Evolutionary conservation across 495 filamentous ascomycete genomes (phyloP).

Genomic region (Hypoxylon crocopeplum): DNA sequence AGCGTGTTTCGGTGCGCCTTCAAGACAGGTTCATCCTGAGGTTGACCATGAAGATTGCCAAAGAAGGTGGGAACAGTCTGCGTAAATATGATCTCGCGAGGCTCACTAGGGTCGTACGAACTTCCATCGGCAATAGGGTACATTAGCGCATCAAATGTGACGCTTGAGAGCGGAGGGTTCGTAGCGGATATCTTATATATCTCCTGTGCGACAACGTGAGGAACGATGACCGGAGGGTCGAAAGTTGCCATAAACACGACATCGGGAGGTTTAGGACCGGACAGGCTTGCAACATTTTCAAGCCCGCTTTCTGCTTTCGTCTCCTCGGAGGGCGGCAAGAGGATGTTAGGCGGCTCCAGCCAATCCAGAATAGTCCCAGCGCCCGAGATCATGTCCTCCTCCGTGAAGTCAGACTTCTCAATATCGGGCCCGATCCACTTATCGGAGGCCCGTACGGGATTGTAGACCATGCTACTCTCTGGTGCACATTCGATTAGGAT

Average conservation of each 20-base stretch:
- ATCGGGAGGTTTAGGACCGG: conserved; percentile 65
- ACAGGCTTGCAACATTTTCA: conserved; percentile 44
- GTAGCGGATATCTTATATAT: conserved; percentile 71
- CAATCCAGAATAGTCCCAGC: conserved; percentile 65
- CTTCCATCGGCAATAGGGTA: conserved; percentile 55
- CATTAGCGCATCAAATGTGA: conserved; percentile 72
- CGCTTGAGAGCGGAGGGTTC: conserved; percentile 56
- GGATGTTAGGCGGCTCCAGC: conserved; percentile 62
- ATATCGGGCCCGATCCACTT: conserved; percentile 70
- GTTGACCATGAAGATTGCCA: conserved; percentile 31
- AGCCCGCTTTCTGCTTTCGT: conserved; percentile 42
- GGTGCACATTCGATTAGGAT: conserved; percentile 68
- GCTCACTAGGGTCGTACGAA: conserved; percentile 48
- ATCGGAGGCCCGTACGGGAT: conserved; percentile 66
- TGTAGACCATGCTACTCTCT: conserved; percentile 57
- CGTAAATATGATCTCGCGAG: conserved; percentile 45
- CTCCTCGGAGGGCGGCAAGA: conserved; percentile 52
- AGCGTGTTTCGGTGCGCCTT: conserved; percentile 72
- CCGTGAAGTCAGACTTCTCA: conserved; percentile 54
- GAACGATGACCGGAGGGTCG: conserved; percentile 81
- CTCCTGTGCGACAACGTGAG: conserved; percentile 68
- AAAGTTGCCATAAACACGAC: conserved; percentile 84
- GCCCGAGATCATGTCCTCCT: conserved; percentile 50
- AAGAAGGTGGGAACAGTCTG: conserved; percentile 40
- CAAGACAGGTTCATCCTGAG: conserved; percentile 44